Evolutionary conservation across 208 protist genomes (phyloP).

Genomic region (Giardia muris): DNA sequence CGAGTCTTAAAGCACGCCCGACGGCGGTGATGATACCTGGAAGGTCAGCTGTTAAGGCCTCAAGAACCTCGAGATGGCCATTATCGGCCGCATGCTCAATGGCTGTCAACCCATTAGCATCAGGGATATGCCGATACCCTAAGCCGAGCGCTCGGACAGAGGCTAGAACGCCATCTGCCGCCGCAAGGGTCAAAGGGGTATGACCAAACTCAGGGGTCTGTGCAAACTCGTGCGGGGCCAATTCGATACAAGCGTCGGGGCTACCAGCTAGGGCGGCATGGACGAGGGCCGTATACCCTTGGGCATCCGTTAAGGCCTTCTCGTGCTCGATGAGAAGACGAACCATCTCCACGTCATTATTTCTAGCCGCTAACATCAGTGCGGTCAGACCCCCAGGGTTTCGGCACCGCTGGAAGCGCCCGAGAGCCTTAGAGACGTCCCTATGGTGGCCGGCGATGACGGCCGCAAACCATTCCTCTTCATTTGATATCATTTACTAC

Average conservation of each 20-base stretch:
- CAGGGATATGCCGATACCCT: background rate
- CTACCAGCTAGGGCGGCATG: background rate
- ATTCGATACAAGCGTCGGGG: background rate
- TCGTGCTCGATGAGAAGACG: background rate
- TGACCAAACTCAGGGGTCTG: background rate
- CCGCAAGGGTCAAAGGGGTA: background rate
- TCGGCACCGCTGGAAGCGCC: background rate
- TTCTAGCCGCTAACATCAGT: background rate
- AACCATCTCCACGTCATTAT: background rate
- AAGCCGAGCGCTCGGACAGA: background rate
- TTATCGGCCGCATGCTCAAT: background rate
- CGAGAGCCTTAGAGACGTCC: background rate
- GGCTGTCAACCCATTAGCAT: background rate
- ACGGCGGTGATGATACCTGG: background rate
- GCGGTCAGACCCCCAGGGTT: background rate
- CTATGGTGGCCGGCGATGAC: background rate
- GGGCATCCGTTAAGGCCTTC: background rate
- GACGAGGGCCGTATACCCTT: background rate
- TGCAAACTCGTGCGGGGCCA: background rate
- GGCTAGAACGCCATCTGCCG: background rate
- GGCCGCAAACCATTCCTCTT: background rate
- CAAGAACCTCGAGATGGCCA: background rate
- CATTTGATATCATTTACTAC: background rate
- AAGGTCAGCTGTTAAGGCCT: background rate
- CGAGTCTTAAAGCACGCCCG: background rate